Percentiles rank a stretch among this genome's conserved stretches.
Evolutionary conservation across 1,284 basidiomycete genomes (phyloP).

Genomic region (Heimioporus punctisporus): DNA sequence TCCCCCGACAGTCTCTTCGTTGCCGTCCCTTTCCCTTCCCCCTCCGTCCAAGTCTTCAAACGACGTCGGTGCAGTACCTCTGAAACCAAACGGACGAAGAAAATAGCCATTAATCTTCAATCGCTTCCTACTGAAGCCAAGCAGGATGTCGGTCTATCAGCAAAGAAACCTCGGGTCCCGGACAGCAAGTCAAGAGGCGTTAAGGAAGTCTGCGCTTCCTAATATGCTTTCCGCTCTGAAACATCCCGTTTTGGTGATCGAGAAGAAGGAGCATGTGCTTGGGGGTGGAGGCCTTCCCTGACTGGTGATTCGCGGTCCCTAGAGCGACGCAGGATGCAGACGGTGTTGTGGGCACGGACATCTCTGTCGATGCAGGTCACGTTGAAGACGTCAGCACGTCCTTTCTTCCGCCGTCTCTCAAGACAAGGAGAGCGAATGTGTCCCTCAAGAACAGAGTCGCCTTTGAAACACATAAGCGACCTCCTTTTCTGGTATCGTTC

Average conservation of each 20-base stretch:
- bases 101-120: conserved; percentile 71
- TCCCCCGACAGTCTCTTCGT: conserved; percentile 27
- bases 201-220: conserved; percentile 64
- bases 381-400: conserved; percentile 9
- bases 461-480: too few relatives aligned
- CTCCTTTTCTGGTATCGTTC: too few relatives aligned
- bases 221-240: conserved; percentile 80
- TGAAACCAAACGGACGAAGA: conserved; percentile 56
- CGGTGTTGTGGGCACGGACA: conserved; percentile 11
- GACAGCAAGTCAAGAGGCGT: conserved; percentile 45
- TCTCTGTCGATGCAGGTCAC: conserved; percentile 13
- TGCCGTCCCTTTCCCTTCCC: conserved; percentile 16
- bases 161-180: conserved; percentile 60
- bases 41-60: conserved; percentile 32
- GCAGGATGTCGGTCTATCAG: conserved; percentile 48
- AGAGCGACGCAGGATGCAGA: background rate
- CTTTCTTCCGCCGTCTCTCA: too few relatives aligned
- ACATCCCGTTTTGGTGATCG: conserved; percentile 39
- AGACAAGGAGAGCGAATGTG: too few relatives aligned
- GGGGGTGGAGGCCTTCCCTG: conserved; percentile 65
- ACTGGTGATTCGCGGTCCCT: conserved; percentile 52
- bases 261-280: conserved; percentile 51
- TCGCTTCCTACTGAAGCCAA: conserved; percentile 42
- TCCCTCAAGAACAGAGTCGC: too few relatives aligned
- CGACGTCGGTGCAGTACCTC: conserved; percentile 18